Evolutionary conservation across 2,329 filamentous ascomycete species (phyloP).

Genomic region (Pyrenochaeta sp.): DNA sequence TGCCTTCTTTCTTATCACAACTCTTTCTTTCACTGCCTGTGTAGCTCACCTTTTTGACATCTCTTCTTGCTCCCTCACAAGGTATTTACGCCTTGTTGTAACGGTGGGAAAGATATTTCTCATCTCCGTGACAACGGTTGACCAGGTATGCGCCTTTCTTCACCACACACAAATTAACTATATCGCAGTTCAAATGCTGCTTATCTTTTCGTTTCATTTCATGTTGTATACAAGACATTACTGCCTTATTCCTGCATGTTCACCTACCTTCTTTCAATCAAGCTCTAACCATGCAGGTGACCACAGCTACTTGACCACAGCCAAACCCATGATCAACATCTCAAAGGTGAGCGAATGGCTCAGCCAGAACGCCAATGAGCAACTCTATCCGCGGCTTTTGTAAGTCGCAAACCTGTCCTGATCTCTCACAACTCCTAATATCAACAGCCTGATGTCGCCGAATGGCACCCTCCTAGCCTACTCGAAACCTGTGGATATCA

Average conservation of each 20-base stretch:
- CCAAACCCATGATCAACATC: constrained; percentile 53
- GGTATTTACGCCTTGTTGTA: neutral
- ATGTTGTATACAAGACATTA: neutral
- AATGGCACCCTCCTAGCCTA: constrained; percentile 61
- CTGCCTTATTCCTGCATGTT: neutral
- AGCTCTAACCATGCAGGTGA: constrained; percentile 21
- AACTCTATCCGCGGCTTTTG: constrained; percentile 56
- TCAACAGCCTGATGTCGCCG: constrained; percentile 57
- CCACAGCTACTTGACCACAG: constrained; percentile 15
- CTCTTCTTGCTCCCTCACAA: neutral
- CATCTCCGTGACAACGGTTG: no score
- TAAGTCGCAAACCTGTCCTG: constrained; percentile 30
- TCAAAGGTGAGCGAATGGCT: constrained; percentile 55
- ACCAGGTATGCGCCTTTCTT: no score
- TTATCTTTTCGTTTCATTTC: neutral
- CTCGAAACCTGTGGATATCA: constrained; percentile 58
- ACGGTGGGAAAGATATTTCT: neutral
- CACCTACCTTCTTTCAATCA: constrained; percentile 1
- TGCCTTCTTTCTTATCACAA: constrained; percentile 5
- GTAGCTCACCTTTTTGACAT: constrained; percentile 4
- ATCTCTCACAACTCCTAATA: constrained; percentile 10
- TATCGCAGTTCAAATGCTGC: no score
- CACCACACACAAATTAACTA: no score
- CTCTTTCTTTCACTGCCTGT: constrained; percentile 1
- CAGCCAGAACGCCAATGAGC: constrained; percentile 54